Conservation (phyloP, 108 stramenopile species). For the Ochromonas danica region DNA sequence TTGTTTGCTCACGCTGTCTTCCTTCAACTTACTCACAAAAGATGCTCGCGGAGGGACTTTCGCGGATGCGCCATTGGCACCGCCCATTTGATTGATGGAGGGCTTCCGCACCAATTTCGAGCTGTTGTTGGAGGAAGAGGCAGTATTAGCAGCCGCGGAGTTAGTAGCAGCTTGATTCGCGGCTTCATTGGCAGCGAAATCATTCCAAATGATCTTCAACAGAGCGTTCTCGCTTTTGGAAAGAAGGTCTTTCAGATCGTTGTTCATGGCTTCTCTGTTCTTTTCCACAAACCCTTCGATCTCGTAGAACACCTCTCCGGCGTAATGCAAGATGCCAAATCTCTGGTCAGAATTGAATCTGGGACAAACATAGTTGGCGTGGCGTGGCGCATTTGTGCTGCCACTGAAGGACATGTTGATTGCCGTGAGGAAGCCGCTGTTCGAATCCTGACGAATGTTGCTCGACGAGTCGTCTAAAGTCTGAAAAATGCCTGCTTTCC, state of each 20-base stretch:
- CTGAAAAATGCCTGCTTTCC: slow-evolving; percentile 45
- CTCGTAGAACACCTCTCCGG: slow-evolving; percentile 40
- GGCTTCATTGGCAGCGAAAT: no score
- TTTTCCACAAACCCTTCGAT: slow-evolving; percentile 29
- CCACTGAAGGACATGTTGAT: slow-evolving; percentile 45
- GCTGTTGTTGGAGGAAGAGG: no score
- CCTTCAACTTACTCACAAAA: slow-evolving; percentile 12
- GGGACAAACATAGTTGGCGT: slow-evolving; percentile 41
- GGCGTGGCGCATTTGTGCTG: no score
- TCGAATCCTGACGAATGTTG: slow-evolving; percentile 58
- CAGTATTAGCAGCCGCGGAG: no score
- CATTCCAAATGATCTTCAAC: no score
- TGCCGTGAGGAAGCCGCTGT: slow-evolving; percentile 40
- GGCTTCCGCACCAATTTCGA: no score
- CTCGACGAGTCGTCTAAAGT: slow-evolving; percentile 55
- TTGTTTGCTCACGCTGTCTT: slow-evolving; percentile 47
- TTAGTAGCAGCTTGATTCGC: no score
- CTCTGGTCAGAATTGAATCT: slow-evolving; percentile 37
- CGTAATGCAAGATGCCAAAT: slow-evolving; percentile 44
- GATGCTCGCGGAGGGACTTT: no score
- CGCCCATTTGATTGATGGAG: not conserved
- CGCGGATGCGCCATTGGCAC: not conserved
- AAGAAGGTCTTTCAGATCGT: not conserved
- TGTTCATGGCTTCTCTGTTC: not conserved
- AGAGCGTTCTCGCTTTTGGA: not conserved